These are phyloP conservation scores for Hypoxylon sp. DNA, from an alignment of 2,329 filamentous ascomycete genomes.

Conservation along the genomic window DNA sequence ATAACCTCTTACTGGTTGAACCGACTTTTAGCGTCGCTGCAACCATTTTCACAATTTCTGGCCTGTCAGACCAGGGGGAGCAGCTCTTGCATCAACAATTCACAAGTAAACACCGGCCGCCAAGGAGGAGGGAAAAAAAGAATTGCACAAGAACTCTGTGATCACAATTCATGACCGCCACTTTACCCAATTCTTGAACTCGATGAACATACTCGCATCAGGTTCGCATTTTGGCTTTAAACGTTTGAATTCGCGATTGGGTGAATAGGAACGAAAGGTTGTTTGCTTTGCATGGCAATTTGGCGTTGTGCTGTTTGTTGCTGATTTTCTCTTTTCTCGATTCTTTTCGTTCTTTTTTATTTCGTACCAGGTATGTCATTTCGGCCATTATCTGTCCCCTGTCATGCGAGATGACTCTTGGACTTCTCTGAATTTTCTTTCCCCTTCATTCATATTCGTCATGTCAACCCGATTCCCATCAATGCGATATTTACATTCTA, in stretches of 20 bases:
- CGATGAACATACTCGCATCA: constrained; percentile 22
- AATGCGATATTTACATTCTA: constrained; percentile 18
- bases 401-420: constrained; percentile 33
- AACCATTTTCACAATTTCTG: constrained; percentile 41
- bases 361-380: constrained; percentile 37
- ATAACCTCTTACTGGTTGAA: constrained; percentile 25
- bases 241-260: constrained; percentile 25
- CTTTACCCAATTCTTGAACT: constrained; percentile 20
- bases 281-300: constrained; percentile 38
- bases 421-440: constrained; percentile 1
- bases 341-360: constrained; percentile 18
- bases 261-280: constrained; percentile 12
- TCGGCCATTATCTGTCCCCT: constrained; percentile 32
- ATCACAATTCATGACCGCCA: constrained; percentile 41
- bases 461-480: constrained; percentile 2
- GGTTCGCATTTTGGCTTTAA: constrained; percentile 36
- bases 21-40: constrained; percentile 28
- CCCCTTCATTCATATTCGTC: not conserved
- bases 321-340: constrained; percentile 17
- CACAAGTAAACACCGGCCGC: constrained; percentile 42
- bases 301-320: constrained; percentile 36
- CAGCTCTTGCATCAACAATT: constrained; percentile 42
- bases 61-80: constrained; percentile 33
- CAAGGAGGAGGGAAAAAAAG: constrained; percentile 28
- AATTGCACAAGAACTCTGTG: constrained; percentile 30